phyloP scores from a whole-genome alignment of 345 rosid species.

The Linum tenue region DNA sequence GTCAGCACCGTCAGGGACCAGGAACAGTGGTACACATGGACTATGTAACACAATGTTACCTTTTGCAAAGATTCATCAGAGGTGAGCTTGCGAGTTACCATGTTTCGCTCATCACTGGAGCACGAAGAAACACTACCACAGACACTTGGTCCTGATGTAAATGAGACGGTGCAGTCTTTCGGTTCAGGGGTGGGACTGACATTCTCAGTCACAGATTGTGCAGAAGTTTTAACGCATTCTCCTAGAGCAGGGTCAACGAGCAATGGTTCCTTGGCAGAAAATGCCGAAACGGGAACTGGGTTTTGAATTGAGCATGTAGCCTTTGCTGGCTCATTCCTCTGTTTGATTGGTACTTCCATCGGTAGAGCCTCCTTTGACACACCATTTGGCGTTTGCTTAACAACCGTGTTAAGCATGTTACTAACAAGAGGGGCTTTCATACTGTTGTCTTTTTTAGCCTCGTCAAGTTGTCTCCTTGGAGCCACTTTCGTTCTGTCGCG shows the following conservation, averaged over 20 bases:
- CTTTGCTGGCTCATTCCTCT: slow-evolving; percentile 6
- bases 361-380: slow-evolving; percentile 20
- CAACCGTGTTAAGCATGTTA: slow-evolving; percentile 23
- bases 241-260: slow-evolving; percentile 8
- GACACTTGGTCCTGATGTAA: slow-evolving; percentile 18
- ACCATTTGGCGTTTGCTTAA: slow-evolving; percentile 31
- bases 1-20: slow-evolving; percentile 1
- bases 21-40: background rate
- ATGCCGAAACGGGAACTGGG: slow-evolving; percentile 13
- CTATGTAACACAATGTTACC: slow-evolving; percentile 31
- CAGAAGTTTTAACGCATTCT: slow-evolving; percentile 14
- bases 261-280: slow-evolving; percentile 12
- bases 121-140: slow-evolving; percentile 9
- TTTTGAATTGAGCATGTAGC: slow-evolving; percentile 21
- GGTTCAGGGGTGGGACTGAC: slow-evolving; percentile 11
- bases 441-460: slow-evolving; percentile 33
- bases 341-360: slow-evolving; percentile 25
- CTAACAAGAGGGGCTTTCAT: slow-evolving; percentile 26
- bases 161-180: slow-evolving; percentile 11
- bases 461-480: slow-evolving; percentile 34
- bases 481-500: slow-evolving; percentile 55
- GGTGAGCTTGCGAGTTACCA: slow-evolving; percentile 12
- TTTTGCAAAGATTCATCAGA: slow-evolving; percentile 20
- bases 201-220: slow-evolving; percentile 12
- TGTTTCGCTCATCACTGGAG: slow-evolving; percentile 4